Percentiles rank a stretch among this genome's conserved stretches.
Evolutionary conservation across 306 rosid species (phyloP).

Genomic region (Quillaja saponaria): DNA sequence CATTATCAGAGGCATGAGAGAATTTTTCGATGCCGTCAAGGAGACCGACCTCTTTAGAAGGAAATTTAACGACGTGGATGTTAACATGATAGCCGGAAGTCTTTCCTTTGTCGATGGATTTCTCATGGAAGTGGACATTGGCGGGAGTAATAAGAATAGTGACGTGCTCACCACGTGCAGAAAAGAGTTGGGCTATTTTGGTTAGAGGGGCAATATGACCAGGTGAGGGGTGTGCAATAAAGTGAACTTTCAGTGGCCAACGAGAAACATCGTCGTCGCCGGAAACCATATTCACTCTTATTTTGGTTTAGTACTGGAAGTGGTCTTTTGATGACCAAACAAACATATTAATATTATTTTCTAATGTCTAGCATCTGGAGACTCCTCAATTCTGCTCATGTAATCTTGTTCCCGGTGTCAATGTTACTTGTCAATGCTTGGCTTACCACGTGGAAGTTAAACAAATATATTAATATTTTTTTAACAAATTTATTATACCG

Average conservation of each 20-base stretch:
- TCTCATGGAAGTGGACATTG: slow-evolving; percentile 23
- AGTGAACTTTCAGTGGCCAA: slow-evolving; percentile 27
- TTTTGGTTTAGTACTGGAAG: too few relatives aligned
- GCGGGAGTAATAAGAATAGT: slow-evolving; percentile 44
- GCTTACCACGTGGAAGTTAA: too few relatives aligned
- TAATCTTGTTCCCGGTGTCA: too few relatives aligned
- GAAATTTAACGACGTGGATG: slow-evolving; percentile 24
- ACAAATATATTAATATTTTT: too few relatives aligned
- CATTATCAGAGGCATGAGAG: neutral
- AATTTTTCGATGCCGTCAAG: slow-evolving; percentile 28
- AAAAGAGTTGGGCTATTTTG: slow-evolving; percentile 40
- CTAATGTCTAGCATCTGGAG: too few relatives aligned
- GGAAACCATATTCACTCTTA: too few relatives aligned
- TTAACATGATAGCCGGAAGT: neutral
- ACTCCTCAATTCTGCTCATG: too few relatives aligned
- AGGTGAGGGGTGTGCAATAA: slow-evolving; percentile 27
- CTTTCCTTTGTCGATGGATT: slow-evolving; percentile 6
- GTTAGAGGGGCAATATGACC: slow-evolving; percentile 38
- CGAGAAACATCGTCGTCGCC: neutral
- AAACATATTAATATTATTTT: too few relatives aligned
- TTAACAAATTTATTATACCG: too few relatives aligned
- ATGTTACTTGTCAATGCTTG: too few relatives aligned
- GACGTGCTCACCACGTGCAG: slow-evolving; percentile 34
- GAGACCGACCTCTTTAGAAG: slow-evolving; percentile 28
- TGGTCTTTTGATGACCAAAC: too few relatives aligned